Evolutionary conservation across 495 filamentous ascomycete genomes (phyloP), one percentile per base, ranked within the genome.

Genomic region (Lentithecium fluviatile): DNA sequence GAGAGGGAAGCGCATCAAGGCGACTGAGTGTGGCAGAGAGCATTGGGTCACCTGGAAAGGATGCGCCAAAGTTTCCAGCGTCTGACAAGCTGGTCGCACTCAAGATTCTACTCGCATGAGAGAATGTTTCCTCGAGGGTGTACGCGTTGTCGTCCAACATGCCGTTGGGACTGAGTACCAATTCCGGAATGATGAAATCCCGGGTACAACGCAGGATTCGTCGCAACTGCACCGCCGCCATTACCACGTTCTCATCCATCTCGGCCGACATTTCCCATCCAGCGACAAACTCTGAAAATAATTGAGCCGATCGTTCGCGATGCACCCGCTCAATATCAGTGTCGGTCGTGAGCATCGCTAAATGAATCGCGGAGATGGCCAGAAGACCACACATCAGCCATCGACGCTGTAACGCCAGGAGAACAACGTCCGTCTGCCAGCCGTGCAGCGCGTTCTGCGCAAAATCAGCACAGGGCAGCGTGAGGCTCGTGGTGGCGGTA

Each of bases 401-500:
- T 36, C 34, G 64, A 34, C 49, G 69, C 11, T 45, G 63, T 64
- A 68, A 60, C 11, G 64, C 74, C 63, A 69, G 67, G 21, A 25
- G n/a, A 59, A 70, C 34, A 45, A 71, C 52, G 19, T 63, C 46
- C 10, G 49, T 70, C 29, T 75, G 64, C 65, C 71, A 72, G 48
- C 69, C 65, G 19, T 62, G n/a, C 32, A 11, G 37, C 46, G n/a
- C 7, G 12, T 17, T 1, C 51, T 38, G 20, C 8, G 11, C 12
- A 25, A 25, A 10, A 25, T 48, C 43, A 24, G 42, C 23, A 64
- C 59, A 43, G 47, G 76, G 76, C 49, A 70, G 70, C 52, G 64
- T 75, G 69, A 68, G 64, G 70, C 56, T 62, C 40, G 62, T 75
- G 23, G 70, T 66, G 17, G 62, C 71, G 52, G 69, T 74, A 42